These are phyloP conservation scores for Penicillium atrosanguineum DNA, from an alignment of 495 filamentous ascomycete genomes.

Conservation along the genomic window DNA sequence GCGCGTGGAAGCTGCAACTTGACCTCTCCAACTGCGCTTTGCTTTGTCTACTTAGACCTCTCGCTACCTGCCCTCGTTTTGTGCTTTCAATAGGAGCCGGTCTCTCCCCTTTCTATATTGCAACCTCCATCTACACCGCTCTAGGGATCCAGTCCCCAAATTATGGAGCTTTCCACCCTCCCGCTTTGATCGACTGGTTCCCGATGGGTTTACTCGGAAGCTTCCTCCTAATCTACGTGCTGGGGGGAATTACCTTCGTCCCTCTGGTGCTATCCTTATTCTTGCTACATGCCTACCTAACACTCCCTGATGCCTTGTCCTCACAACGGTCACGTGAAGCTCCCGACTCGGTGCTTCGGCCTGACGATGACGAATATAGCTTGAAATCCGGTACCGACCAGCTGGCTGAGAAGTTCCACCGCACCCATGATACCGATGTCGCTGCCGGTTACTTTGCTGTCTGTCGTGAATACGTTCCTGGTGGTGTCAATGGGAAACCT, in stretches of 20 bases:
- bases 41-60: slow-evolving; percentile 3
- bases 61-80: slow-evolving; percentile 7
- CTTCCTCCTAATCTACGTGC: slow-evolving; percentile 73
- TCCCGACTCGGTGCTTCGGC: slow-evolving; percentile 25
- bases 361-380: slow-evolving; percentile 47
- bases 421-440: slow-evolving; percentile 71
- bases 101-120: slow-evolving; percentile 16
- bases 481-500: slow-evolving; percentile 84
- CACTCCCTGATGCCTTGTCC: slow-evolving; percentile 50
- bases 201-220: slow-evolving; percentile 66
- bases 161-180: slow-evolving; percentile 36
- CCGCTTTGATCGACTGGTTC: slow-evolving; percentile 35
- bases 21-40: slow-evolving; percentile 18
- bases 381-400: slow-evolving; percentile 49
- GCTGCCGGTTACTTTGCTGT: slow-evolving; percentile 94
- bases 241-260: slow-evolving; percentile 89
- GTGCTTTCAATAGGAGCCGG: slow-evolving; percentile 11
- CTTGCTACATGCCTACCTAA: slow-evolving; percentile 66
- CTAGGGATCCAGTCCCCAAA: slow-evolving; percentile 17
- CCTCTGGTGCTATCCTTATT: slow-evolving; percentile 67
- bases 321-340: slow-evolving; percentile 39
- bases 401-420: slow-evolving; percentile 54
- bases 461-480: slow-evolving; percentile 86
- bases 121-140: slow-evolving; percentile 7
- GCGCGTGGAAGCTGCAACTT: slow-evolving; percentile 24